Evolutionary conservation across 1,284 basidiomycete genomes (phyloP).

Genomic region (Ganoderma boninense): DNA sequence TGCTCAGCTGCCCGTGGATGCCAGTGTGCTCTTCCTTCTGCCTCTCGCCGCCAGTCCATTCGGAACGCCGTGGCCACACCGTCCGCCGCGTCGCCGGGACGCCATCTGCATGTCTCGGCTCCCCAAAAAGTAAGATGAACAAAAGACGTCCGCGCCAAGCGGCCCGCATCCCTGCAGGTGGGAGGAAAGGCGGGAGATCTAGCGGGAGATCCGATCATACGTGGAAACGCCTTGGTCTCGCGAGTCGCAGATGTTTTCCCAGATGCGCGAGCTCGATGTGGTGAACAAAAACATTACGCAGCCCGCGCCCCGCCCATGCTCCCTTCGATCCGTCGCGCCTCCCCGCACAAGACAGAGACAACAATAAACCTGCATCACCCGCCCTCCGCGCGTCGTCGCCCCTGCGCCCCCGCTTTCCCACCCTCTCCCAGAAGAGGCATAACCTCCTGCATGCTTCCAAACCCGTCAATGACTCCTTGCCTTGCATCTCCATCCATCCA

Average conservation of each 20-base stretch:
- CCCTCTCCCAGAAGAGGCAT: slow-evolving; percentile 1
- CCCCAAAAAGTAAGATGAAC: slow-evolving; percentile 18
- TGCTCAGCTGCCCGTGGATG: background rate
- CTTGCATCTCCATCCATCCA: slow-evolving; percentile 1
- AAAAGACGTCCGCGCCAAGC: slow-evolving; percentile 25
- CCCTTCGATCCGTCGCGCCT: slow-evolving; percentile 11
- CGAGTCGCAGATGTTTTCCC: background rate
- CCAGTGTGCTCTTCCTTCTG: background rate
- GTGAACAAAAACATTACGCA: slow-evolving; percentile 18
- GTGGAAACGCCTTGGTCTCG: slow-evolving; percentile 11
- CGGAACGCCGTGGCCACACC: background rate
- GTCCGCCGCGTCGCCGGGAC: background rate
- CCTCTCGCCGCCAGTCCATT: background rate
- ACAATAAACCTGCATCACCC: slow-evolving; percentile 3
- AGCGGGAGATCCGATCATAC: slow-evolving; percentile 26
- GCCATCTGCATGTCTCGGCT: background rate
- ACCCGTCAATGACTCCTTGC: background rate
- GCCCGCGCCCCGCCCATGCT: slow-evolving; percentile 5
- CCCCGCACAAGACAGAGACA: background rate
- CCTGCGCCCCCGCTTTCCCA: background rate
- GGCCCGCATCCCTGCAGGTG: slow-evolving; percentile 25
- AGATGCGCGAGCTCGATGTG: slow-evolving; percentile 1
- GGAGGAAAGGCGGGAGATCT: background rate
- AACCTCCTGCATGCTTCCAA: background rate
- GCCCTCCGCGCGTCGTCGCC: background rate